A percentile compares a stretch with the other conserved stretches of the same genome.
phyloP scores from a whole-genome alignment of 2,329 filamentous ascomycete genomes.

The Westerdykella aurantiaca region DNA sequence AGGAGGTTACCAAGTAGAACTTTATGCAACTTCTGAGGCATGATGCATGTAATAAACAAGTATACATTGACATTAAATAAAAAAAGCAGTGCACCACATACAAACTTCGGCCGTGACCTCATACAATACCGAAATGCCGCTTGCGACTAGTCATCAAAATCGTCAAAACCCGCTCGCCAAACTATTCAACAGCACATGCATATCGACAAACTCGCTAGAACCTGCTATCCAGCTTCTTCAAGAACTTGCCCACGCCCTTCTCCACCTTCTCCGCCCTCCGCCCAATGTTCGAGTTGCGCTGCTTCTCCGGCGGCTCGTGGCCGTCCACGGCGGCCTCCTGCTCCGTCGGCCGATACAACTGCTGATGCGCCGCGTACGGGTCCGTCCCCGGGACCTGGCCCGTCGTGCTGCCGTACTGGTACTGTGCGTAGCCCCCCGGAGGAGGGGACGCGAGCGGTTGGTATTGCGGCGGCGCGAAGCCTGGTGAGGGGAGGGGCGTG shows the following conservation, averaged over 20 bases:
- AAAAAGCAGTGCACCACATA: no score
- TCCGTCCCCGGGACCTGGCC: slow-evolving; percentile 28
- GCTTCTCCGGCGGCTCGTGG: slow-evolving; percentile 16
- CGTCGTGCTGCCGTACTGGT: slow-evolving; percentile 39
- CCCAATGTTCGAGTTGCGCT: slow-evolving; percentile 52
- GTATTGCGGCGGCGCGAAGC: slow-evolving; percentile 32
- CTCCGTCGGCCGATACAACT: slow-evolving; percentile 64
- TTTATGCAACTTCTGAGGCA: no score
- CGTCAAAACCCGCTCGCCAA: no score
- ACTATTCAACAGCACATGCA: no score
- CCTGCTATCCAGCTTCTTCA: slow-evolving; percentile 76
- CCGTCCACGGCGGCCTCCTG: slow-evolving; percentile 42
- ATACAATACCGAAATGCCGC: no score
- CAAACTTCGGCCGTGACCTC: no score
- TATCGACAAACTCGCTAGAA: slow-evolving; percentile 36
- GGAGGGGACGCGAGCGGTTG: slow-evolving; percentile 38
- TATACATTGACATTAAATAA: no score
- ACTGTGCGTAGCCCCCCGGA: slow-evolving; percentile 54
- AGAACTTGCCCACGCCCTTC: slow-evolving; percentile 63
- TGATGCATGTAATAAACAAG: no score
- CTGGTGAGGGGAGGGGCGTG: slow-evolving; percentile 36
- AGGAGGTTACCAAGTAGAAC: no score
- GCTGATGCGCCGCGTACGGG: slow-evolving; percentile 58
- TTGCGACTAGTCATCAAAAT: no score
- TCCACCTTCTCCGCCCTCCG: slow-evolving; percentile 62